phyloP scores from a whole-genome alignment of 495 filamentous ascomycete species.

The Aspergillus panamensis region DNA sequence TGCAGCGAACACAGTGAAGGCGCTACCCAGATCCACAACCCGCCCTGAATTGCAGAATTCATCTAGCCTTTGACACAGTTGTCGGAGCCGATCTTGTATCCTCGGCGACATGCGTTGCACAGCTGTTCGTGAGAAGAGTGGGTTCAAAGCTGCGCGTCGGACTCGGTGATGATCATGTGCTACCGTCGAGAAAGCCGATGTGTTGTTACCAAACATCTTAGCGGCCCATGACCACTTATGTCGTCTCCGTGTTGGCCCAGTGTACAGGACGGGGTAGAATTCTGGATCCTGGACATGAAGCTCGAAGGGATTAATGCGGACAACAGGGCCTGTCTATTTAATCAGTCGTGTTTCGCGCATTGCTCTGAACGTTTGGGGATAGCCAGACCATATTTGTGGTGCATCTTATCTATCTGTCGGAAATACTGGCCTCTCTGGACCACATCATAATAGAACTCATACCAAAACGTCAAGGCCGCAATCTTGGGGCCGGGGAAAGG shows the following conservation, averaged over 20 bases:
- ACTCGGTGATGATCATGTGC: conserved; percentile 3
- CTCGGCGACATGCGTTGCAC: conserved; percentile 1
- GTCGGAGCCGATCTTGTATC: not conserved
- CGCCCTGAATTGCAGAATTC: not conserved
- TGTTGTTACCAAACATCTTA: not conserved
- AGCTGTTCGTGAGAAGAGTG: conserved; percentile 3
- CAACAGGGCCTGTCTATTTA: not conserved
- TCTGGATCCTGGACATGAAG: conserved; percentile 9
- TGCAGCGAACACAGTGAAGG: conserved; percentile 6
- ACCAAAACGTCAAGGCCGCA: conserved; percentile 6
- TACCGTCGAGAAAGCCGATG: conserved; percentile 1
- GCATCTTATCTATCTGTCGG: conserved; percentile 7
- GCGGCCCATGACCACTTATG: conserved; percentile 5
- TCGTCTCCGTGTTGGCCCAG: not conserved
- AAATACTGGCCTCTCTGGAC: conserved; percentile 6
- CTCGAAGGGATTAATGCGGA: conserved; percentile 8
- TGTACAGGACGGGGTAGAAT: conserved; percentile 10
- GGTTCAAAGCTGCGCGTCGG: not conserved
- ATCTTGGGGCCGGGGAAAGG: conserved; percentile 2
- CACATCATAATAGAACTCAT: conserved; percentile 10
- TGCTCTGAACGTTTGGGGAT: not conserved
- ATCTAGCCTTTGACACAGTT: not conserved
- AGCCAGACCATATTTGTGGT: conserved; percentile 1
- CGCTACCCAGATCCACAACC: conserved; percentile 1
- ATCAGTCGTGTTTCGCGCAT: not conserved